Percentiles rank a stretch among this genome's conserved stretches.
phyloP scores from a whole-genome alignment of 1,139 yeast species.

The Candida labiduridarum region DNA sequence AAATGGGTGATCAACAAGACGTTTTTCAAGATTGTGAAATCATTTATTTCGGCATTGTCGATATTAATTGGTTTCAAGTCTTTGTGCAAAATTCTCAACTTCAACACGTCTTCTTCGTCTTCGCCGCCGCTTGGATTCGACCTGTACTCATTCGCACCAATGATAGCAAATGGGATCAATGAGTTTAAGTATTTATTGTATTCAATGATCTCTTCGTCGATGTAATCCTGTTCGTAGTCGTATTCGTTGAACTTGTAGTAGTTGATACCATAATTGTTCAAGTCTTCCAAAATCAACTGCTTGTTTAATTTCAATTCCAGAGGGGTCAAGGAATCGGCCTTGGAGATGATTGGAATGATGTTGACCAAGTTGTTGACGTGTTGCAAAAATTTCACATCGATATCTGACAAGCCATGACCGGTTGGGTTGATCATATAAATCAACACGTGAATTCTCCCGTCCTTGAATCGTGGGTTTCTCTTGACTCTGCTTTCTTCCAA shows the following conservation, averaged over 20 bases:
- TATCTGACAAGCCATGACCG: slow-evolving; percentile 48
- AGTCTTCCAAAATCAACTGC: slow-evolving; percentile 44
- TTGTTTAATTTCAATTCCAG: slow-evolving; percentile 40
- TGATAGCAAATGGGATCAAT: slow-evolving; percentile 44
- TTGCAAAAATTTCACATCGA: slow-evolving; percentile 40
- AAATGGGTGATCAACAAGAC: slow-evolving; percentile 75
- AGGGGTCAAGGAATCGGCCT: slow-evolving; percentile 45
- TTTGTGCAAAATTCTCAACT: slow-evolving; percentile 42
- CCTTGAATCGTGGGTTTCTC: slow-evolving; percentile 51
- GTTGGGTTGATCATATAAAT: slow-evolving; percentile 52
- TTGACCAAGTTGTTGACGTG: slow-evolving; percentile 47
- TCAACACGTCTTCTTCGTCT: slow-evolving; percentile 41
- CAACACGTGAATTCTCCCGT: slow-evolving; percentile 50
- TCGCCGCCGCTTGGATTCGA: slow-evolving; percentile 36
- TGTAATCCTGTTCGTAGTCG: slow-evolving; percentile 49
- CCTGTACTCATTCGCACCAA: slow-evolving; percentile 48
- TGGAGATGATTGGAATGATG: slow-evolving; percentile 45
- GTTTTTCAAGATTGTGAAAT: slow-evolving; percentile 66
- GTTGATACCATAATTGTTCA: slow-evolving; percentile 41
- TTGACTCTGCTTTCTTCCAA: slow-evolving; percentile 51
- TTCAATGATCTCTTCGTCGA: slow-evolving; percentile 52
- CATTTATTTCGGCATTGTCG: slow-evolving; percentile 61
- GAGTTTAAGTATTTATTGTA: slow-evolving; percentile 49
- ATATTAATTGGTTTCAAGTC: slow-evolving; percentile 45
- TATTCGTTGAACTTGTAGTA: slow-evolving; percentile 51